A percentile compares a stretch with the other conserved stretches of the same genome.
phyloP scores from a whole-genome alignment of 2,329 filamentous ascomycete genomes.

The Arthrobotrys entomopaga region DNA sequence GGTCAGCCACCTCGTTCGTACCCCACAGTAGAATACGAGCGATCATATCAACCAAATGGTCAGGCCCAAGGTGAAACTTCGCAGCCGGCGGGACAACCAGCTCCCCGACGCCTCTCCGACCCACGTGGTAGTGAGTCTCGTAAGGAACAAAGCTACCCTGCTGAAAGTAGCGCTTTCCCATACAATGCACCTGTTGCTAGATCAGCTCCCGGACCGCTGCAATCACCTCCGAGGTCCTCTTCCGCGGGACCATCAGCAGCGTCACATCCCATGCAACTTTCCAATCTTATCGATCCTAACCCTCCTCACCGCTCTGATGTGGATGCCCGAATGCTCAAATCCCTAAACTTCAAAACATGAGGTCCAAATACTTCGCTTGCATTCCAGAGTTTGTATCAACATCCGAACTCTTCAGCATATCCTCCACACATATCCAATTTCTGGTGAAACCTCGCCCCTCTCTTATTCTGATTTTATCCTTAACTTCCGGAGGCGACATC shows the following conservation, averaged over 20 bases:
- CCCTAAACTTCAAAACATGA: slow-evolving; percentile 58
- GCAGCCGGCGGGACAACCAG: slow-evolving; percentile 12
- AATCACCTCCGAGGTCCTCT: slow-evolving; percentile 57
- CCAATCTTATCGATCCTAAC: slow-evolving; percentile 57
- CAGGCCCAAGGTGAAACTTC: slow-evolving; percentile 19
- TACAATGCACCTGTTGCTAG: slow-evolving; percentile 26
- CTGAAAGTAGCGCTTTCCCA: slow-evolving; percentile 31
- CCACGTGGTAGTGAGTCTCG: slow-evolving; percentile 35
- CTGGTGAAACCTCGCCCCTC: not conserved
- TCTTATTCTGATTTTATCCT: not conserved
- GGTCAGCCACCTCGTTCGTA: slow-evolving; percentile 34
- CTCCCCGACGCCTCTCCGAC: slow-evolving; percentile 39
- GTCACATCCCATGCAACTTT: slow-evolving; percentile 58
- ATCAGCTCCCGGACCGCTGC: slow-evolving; percentile 44
- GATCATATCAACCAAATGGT: slow-evolving; percentile 20
- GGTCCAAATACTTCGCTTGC: not conserved
- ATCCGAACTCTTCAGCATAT: slow-evolving; percentile 1
- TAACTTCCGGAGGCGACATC: slow-evolving; percentile 2
- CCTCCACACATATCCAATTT: slow-evolving; percentile 2
- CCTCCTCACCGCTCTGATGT: slow-evolving; percentile 56
- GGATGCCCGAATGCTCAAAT: slow-evolving; percentile 59
- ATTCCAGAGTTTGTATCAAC: not conserved
- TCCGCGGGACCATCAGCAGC: slow-evolving; percentile 57
- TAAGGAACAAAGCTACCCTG: slow-evolving; percentile 42
- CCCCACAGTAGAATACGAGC: slow-evolving; percentile 41